Base-by-base conservation (phyloP, 2,329 filamentous ascomycete genomes). In the Cladosporium sp. region DNA sequence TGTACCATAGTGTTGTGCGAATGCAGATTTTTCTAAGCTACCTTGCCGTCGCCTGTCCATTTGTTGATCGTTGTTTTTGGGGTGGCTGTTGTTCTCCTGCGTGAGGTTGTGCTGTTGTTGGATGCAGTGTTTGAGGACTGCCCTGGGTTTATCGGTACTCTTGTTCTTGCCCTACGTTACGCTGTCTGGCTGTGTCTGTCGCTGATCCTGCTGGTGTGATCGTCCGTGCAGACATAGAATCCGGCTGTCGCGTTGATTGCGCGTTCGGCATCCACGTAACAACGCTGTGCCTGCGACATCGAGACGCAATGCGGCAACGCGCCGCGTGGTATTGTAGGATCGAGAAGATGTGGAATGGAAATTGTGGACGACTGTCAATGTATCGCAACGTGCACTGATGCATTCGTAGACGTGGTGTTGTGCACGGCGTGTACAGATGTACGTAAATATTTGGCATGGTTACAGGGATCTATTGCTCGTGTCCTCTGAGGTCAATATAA, bases 1-100 rank as follows among this genome's bases (percentile, higher is more conserved):
- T 59, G 56, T 59, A 59, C 56, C 56, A 59, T 59, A 59, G 55
- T 58, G 55, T 59, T 33, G 21, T 8, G 55, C 55, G 55, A 57
- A 57, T 57, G 55, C 55, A 57, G 23, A 23, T 23, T 57, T 57
- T 40, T 18, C 2, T 37, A 37, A 57, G 49, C 23, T 29, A 53
- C 26, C 21, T 28, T 28, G 49, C 18, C n/a, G 49, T 53, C 26
- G 49, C 16, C 23, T 26, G 23, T 53, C 26, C 49, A 28, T n/a
- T 52, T 53, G 23, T 28, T 53, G 23, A 8, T 53, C 18, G 11
- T 29, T 8, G 26, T 53, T 23, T n/a, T 46, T 46, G 40, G 2
- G 21, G 40, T 46, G n/a, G 7, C 8, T 31, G 8, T 31, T 8
- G 29, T 31, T 31, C 29, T 31, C 23, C 23, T 26, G 23, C 23